Evolutionary conservation across 2,329 filamentous ascomycete genomes (phyloP).

Genomic region (Aspergillus jensenii): DNA sequence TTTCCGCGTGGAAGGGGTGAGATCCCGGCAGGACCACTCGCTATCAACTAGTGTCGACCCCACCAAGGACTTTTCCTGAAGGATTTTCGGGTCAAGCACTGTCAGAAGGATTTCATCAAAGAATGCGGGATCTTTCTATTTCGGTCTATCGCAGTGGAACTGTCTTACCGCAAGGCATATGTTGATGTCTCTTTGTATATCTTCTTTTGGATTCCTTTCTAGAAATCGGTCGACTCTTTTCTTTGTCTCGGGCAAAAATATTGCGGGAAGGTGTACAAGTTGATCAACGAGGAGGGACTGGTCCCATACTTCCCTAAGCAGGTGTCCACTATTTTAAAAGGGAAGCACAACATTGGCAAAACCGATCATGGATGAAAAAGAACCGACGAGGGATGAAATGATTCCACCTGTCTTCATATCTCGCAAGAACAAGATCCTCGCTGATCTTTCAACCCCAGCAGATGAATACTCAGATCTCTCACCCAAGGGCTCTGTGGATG

Average conservation of each 20-base stretch:
- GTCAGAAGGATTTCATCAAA: not conserved
- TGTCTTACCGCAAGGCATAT: not conserved
- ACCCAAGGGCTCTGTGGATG: slow-evolving; percentile 85
- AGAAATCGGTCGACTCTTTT: not conserved
- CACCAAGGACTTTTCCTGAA: slow-evolving; percentile 12
- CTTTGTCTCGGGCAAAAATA: not conserved
- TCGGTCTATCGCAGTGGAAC: not conserved
- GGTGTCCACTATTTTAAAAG: not conserved
- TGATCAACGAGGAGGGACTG: not conserved
- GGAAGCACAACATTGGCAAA: not conserved
- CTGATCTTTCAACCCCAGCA: slow-evolving; percentile 66
- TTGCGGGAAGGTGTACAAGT: not conserved
- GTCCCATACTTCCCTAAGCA: not conserved
- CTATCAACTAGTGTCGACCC: slow-evolving; percentile 17
- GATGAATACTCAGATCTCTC: slow-evolving; percentile 77
- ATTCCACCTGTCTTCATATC: slow-evolving; percentile 47
- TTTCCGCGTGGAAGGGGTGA: slow-evolving; percentile 24
- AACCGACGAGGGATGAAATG: slow-evolving; percentile 5
- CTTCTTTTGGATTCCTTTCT: not conserved
- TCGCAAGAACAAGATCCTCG: slow-evolving; percentile 73
- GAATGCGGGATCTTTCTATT: not conserved
- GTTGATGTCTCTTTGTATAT: not conserved
- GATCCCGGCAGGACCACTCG: slow-evolving; percentile 18
- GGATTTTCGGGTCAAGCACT: slow-evolving; percentile 12
- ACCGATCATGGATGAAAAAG: slow-evolving; percentile 6